phyloP scores from a whole-genome alignment of 2,329 filamentous ascomycete species.

The Esteya vermicola region DNA sequence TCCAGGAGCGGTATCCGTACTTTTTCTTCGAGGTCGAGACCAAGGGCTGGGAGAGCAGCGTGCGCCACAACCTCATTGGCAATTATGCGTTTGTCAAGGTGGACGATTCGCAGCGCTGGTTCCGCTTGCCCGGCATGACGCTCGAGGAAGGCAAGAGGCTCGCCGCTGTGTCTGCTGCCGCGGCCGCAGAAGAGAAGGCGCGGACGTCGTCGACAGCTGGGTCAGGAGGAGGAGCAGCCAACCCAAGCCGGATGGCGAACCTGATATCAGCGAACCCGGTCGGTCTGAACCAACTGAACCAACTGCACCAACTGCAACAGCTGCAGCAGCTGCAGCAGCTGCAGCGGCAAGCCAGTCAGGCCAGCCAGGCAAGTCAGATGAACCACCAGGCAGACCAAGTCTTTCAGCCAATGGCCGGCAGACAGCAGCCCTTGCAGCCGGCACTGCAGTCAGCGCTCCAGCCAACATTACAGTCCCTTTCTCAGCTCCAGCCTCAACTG shows the following conservation, averaged over 20 bases:
- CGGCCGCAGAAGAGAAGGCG: not conserved
- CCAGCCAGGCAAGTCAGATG: not conserved
- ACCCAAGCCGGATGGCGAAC: slow-evolving; percentile 6
- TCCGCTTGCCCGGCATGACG: slow-evolving; percentile 41
- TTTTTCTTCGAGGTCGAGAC: slow-evolving; percentile 46
- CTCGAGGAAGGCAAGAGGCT: slow-evolving; percentile 46
- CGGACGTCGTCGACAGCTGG: not conserved
- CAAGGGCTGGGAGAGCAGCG: slow-evolving; percentile 52
- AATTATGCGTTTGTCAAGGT: slow-evolving; percentile 48
- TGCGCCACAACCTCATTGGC: slow-evolving; percentile 48
- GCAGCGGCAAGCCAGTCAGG: not conserved
- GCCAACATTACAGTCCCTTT: too few species aligned
- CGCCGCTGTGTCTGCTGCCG: slow-evolving; percentile 28
- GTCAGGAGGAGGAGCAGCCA: not conserved
- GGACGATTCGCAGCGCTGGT: slow-evolving; percentile 41
- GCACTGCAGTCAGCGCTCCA: too few species aligned
- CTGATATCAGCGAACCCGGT: slow-evolving; percentile 10
- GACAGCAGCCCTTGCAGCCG: too few species aligned
- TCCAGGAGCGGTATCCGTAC: slow-evolving; percentile 42
- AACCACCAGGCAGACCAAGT: not conserved
- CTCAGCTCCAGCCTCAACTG: too few species aligned
- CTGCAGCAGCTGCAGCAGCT: not conserved
- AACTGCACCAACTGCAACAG: slow-evolving; percentile 1
- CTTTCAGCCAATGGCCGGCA: not conserved
- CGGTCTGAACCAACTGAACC: slow-evolving; percentile 10